These are phyloP conservation scores for Daldinia caldariorum DNA, from an alignment of 495 filamentous ascomycete species.

Conservation along the genomic window DNA sequence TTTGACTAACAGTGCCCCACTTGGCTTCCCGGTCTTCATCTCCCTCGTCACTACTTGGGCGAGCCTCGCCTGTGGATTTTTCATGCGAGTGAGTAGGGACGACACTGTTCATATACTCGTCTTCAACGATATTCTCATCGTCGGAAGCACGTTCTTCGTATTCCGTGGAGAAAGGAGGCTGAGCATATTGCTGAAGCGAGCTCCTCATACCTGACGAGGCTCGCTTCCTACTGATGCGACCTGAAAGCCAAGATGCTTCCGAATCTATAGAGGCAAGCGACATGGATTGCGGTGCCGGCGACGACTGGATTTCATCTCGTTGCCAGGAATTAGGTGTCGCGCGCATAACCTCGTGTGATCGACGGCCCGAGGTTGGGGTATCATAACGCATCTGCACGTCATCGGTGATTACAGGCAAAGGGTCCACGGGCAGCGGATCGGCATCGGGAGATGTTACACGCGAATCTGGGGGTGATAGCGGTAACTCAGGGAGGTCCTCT, in stretches of 20 bases:
- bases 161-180: slow-evolving; percentile 49
- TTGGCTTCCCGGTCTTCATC: slow-evolving; percentile 50
- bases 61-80: slow-evolving; percentile 58
- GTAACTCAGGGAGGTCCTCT: slow-evolving; percentile 89
- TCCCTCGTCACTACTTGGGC: slow-evolving; percentile 59
- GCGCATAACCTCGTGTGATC: slow-evolving; percentile 53
- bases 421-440: slow-evolving; percentile 53
- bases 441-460: slow-evolving; percentile 77
- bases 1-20: slow-evolving; percentile 57
- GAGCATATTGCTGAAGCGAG: slow-evolving; percentile 47
- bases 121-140: slow-evolving; percentile 70
- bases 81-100: slow-evolving; percentile 58
- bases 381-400: slow-evolving; percentile 54
- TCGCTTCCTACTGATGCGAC: slow-evolving; percentile 58
- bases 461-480: slow-evolving; percentile 82
- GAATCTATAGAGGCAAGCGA: slow-evolving; percentile 89
- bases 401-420: slow-evolving; percentile 43
- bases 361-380: slow-evolving; percentile 58
- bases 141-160: slow-evolving; percentile 51
- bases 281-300: slow-evolving; percentile 59
- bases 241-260: slow-evolving; percentile 92
- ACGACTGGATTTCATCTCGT: slow-evolving; percentile 54
- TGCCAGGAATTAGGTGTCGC: slow-evolving; percentile 56
- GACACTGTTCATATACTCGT: slow-evolving; percentile 70
- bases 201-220: slow-evolving; percentile 53